Evolutionary conservation across 2,329 filamentous ascomycete species (phyloP), one percentile per base, ranked within the genome.

Genomic region (Trichothecium roseum): DNA sequence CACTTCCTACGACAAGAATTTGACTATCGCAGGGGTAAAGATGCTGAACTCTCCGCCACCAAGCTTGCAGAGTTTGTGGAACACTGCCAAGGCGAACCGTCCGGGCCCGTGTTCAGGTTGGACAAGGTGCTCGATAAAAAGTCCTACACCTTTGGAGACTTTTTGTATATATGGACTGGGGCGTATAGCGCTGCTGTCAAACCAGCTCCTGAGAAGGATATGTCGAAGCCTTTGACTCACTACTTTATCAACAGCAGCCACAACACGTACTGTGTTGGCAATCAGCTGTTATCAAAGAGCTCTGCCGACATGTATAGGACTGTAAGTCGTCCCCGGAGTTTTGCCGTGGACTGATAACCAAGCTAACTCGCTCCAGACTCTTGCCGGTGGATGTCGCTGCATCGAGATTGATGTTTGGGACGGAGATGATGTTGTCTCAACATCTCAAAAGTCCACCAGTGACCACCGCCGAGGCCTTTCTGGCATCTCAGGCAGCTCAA

Each of bases 331-430:
- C 10, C 10, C 10, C n/a, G 30, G 13, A 8, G 10, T 12, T 4
- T 26, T 9, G 31, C 14, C n/a, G 5, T 24, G 15, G 14, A 31
- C 29, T 16, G 5, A 16, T 10, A 18, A 14, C 14, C 15, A n/a
- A 31, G 10, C n/a, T 15, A 8, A 28, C 32, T 9, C 20, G 36
- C 35, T 27, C 47, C 29, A 84, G 72, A 81, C 83, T 10, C 74
- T 95, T 10, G 66, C 74, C 26, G 72, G 77, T 35, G 84, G 84
- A 32, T 94, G 88, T 51, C 78, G 88, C 41, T 95, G 87, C 51
- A 86, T 95, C 32, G 88, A 95, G 55, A 91, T 95, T 37, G 89
- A 95, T 51, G 86, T 95, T 3, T 94, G 88, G 84, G 84, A 95
- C 55, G 84, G 86, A 10, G 64, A 72, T 42, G 55, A 63, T 14